Percentiles rank a stretch among this genome's conserved stretches.
phyloP scores from a whole-genome alignment of 139 green algal species.

The Nannochloris sp. region DNA sequence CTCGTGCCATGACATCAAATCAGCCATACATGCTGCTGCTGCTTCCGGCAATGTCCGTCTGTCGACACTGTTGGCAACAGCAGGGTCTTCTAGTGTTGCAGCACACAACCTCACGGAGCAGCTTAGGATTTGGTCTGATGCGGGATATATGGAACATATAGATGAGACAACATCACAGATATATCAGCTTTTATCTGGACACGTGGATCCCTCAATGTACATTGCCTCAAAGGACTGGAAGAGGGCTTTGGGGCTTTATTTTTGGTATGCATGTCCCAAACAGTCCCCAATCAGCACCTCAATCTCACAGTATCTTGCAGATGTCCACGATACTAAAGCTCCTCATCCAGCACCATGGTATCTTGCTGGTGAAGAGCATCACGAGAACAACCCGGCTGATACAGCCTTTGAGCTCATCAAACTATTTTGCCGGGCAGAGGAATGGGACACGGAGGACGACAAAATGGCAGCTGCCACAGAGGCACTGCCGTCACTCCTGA shows the following conservation, averaged over 20 bases:
- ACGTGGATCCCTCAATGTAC: slow-evolving; percentile 32
- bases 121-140: slow-evolving; percentile 45
- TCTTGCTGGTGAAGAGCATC: slow-evolving; percentile 11
- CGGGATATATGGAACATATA: slow-evolving; percentile 33
- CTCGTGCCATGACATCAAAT: slow-evolving; percentile 40
- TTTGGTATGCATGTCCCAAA: slow-evolving; percentile 42
- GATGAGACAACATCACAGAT: slow-evolving; percentile 26
- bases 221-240: slow-evolving; percentile 62
- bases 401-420: slow-evolving; percentile 57
- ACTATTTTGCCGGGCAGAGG: slow-evolving; percentile 28
- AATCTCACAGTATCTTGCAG: slow-evolving; percentile 6
- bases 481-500: slow-evolving; percentile 21
- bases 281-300: slow-evolving; percentile 8
- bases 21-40: slow-evolving; percentile 42
- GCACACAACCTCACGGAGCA: slow-evolving; percentile 38
- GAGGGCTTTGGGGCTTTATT: slow-evolving; percentile 57
- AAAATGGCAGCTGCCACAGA: slow-evolving; percentile 1
- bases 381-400: neutral
- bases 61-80: slow-evolving; percentile 55
- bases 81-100: slow-evolving; percentile 6
- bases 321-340: neutral
- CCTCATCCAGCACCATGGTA: slow-evolving; percentile 38
- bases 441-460: slow-evolving; percentile 5
- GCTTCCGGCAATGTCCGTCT: slow-evolving; percentile 57
- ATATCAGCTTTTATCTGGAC: slow-evolving; percentile 60